A percentile compares a stretch with the other conserved stretches of the same genome.
Evolutionary conservation across 208 protist genomes (phyloP).

Genomic region (Herpetomonas samuelpessoai): DNA sequence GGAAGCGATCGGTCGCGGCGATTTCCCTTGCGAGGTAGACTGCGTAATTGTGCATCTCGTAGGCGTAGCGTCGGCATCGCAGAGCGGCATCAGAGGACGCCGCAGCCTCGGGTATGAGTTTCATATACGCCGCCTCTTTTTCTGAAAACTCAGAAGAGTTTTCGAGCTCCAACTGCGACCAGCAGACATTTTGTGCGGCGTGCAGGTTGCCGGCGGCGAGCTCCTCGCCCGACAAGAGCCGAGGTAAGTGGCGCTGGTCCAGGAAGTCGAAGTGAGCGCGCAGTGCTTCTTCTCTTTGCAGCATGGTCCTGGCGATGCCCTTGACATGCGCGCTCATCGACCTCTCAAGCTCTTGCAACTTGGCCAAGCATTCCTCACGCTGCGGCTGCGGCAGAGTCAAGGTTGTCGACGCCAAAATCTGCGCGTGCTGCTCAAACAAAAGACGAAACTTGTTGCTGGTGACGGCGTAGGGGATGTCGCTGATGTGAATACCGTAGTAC

Average conservation of each 20-base stretch:
- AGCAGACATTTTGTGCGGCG: not conserved
- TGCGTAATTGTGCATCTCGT: conserved; percentile 1
- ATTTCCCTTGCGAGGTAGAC: not conserved
- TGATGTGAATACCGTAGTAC: conserved; percentile 33
- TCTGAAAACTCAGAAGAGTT: not conserved
- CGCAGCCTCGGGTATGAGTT: not conserved
- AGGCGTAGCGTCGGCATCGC: not conserved
- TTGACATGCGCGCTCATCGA: not conserved
- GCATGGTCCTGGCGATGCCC: not conserved
- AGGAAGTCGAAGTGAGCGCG: not conserved
- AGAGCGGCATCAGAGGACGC: not conserved
- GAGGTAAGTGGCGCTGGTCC: not conserved
- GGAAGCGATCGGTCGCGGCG: not conserved
- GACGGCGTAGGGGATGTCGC: conserved; percentile 11
- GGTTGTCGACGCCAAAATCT: not conserved
- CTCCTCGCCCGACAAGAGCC: not conserved
- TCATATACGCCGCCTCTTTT: not conserved
- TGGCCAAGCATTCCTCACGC: not conserved
- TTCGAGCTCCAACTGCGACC: not conserved
- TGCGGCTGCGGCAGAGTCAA: not conserved
- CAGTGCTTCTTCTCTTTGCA: not conserved
- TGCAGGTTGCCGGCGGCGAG: not conserved
- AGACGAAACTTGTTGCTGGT: not conserved
- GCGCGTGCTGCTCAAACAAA: conserved; percentile 3
- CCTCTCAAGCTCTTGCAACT: not conserved